Base-by-base conservation (phyloP, 2,329 filamentous ascomycete genomes). In the Diaporthe sp. region DNA sequence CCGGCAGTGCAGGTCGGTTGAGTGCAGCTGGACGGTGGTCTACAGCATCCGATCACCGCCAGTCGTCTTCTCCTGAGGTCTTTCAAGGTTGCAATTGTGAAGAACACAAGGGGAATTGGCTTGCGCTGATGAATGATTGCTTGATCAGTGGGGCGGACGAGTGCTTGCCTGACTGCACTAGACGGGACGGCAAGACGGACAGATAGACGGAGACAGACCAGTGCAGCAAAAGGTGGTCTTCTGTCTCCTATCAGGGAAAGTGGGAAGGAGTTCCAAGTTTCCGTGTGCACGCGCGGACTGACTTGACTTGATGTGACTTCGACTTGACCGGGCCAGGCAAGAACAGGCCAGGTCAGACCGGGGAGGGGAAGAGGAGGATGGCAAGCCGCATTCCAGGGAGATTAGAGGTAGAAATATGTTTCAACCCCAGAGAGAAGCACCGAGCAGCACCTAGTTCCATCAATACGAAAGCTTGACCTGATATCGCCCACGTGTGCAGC, bases 321-420 rank as follows among this genome's bases (percentile, higher is more conserved):
- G 31, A 67, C 61, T 49, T n/a, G 42, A n/a, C 61, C 44, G 19
- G 12, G 6, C 61, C 61, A 67, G 42, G 49, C 39, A 31, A 46
- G 39, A 34, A 49, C 61, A 67, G 61, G 42, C 60, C 60, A 46
- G 60, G 34, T 44, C 60, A 65, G 61, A 65, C 61, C 61, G 19
- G 61, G 60, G 42, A 28, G 4, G 44, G 25, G 62, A 34, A 55
- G 55, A 44, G 15, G 57, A 46, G 17, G 37, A 53, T 51, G 70
- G 46, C 28, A 39, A 44, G 70, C 37, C 28, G 49, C 71, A 42
- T 72, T 62, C 57, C 57, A 61, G 34, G 71, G 58, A 60, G 42
- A 61, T 53, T 55, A 68, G 31, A 65, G 39, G 31, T 31, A 39
- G 34, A 72, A 31, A 42, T 72, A n/a, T 39, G 68, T 60, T 72